Evolutionary conservation across 2,329 filamentous ascomycete genomes (phyloP).

Genomic region (Acrodontium crateriforme): DNA sequence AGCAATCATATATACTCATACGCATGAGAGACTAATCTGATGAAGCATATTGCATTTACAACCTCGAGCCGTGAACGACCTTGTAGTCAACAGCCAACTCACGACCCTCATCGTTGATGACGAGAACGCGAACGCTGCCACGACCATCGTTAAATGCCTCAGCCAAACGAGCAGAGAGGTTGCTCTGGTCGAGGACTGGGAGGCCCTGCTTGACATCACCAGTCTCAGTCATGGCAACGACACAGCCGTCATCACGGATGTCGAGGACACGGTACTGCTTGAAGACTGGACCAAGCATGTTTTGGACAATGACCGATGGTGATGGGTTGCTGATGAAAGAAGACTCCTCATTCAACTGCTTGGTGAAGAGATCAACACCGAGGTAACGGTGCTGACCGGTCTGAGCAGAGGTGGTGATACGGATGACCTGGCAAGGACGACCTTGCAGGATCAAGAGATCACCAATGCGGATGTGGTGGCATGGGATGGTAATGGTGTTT

Average conservation of each 20-base stretch:
- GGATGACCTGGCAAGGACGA: conserved; percentile 98
- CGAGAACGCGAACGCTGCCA: conserved; percentile 85
- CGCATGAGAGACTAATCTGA: too few relatives aligned
- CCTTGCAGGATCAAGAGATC: conserved; percentile 98
- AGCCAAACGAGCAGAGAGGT: conserved; percentile 66
- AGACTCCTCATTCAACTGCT: conserved; percentile 97
- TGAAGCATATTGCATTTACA: conserved; percentile 37
- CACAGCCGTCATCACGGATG: conserved; percentile 65
- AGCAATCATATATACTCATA: too few relatives aligned
- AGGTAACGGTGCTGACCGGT: conserved; percentile 99
- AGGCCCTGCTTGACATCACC: conserved; percentile 96
- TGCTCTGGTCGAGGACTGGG: conserved; percentile 87
- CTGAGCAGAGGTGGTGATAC: conserved; percentile 94
- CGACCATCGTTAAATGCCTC: conserved; percentile 81
- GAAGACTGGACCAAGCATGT: conserved; percentile 98
- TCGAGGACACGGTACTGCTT: conserved; percentile 99
- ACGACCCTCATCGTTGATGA: conserved; percentile 82
- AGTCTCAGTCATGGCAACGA: conserved; percentile 97
- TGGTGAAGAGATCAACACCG: conserved; percentile 99
- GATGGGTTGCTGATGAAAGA: conserved; percentile 95
- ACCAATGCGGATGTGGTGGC: conserved; percentile 98
- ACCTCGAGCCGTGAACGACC: conserved; percentile 70
- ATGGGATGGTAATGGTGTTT: conserved; percentile 94
- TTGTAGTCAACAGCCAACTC: conserved; percentile 99
- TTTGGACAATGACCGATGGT: conserved; percentile 94